Percentiles rank a stretch among this genome's conserved stretches.
Conservation (phyloP, 2,329 filamentous ascomycete species). For the Epichloe uncinata region DNA sequence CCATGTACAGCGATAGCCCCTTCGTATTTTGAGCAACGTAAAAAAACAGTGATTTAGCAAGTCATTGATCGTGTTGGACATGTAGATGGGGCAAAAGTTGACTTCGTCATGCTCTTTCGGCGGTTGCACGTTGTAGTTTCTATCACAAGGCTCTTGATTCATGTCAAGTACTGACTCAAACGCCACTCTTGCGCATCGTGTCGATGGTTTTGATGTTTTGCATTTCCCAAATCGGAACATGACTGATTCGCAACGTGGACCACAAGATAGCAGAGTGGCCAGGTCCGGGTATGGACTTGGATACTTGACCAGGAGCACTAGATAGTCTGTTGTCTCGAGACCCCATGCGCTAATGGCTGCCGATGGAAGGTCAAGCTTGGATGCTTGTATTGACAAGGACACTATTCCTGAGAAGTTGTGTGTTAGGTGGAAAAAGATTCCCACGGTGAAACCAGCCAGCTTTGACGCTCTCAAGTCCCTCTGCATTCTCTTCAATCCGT, state of each 20-base stretch:
- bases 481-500: slow-evolving; percentile 1
- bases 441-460: slow-evolving; percentile 56
- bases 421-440: slow-evolving; percentile 39
- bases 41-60: slow-evolving; percentile 50
- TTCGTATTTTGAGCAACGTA: slow-evolving; percentile 46
- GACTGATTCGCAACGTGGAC: slow-evolving; percentile 20
- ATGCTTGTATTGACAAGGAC: slow-evolving; percentile 54
- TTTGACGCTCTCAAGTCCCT: slow-evolving; percentile 39
- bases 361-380: slow-evolving; percentile 58
- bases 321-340: slow-evolving; percentile 50
- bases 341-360: slow-evolving; percentile 71
- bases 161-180: slow-evolving; percentile 22
- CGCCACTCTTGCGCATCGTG: slow-evolving; percentile 35
- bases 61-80: slow-evolving; percentile 54
- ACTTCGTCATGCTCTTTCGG: background rate
- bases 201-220: slow-evolving; percentile 56
- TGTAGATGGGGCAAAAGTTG: slow-evolving; percentile 39
- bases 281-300: slow-evolving; percentile 46
- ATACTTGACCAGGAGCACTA: slow-evolving; percentile 61
- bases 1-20: slow-evolving; percentile 45
- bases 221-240: slow-evolving; percentile 59
- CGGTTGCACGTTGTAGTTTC: no score
- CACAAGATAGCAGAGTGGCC: slow-evolving; percentile 34
- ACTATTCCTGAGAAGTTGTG: slow-evolving; percentile 32
- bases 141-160: slow-evolving; percentile 7